A percentile compares a stretch with the other conserved stretches of the same genome.
phyloP scores from a whole-genome alignment of 257 asterid genomes.

The Osmanthus fragrans region DNA sequence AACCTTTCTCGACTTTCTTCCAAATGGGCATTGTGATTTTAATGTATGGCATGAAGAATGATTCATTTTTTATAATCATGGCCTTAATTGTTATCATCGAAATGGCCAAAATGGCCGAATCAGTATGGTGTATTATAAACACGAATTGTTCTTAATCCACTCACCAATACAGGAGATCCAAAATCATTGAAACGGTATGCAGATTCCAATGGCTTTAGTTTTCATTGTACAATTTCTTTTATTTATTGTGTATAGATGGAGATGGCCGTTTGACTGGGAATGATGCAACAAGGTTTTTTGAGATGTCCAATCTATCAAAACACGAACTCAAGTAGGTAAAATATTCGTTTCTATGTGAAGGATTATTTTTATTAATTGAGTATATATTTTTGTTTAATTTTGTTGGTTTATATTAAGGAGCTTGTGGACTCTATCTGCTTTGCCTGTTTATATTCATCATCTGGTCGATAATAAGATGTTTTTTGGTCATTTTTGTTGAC shows the following conservation, averaged over 20 bases:
- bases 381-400: background rate
- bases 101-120: no score
- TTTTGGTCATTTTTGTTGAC: background rate
- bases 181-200: slow-evolving; percentile 84
- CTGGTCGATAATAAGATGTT: background rate
- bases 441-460: background rate
- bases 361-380: background rate
- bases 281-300: slow-evolving; percentile 64
- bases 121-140: slow-evolving; percentile 7
- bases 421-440: background rate
- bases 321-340: slow-evolving; percentile 80
- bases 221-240: slow-evolving; percentile 3
- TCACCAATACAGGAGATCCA: slow-evolving; percentile 78
- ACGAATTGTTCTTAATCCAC: slow-evolving; percentile 25
- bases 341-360: background rate
- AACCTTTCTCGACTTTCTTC: no score
- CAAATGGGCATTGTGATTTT: no score
- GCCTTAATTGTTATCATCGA: no score
- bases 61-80: no score
- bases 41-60: no score
- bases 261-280: slow-evolving; percentile 85
- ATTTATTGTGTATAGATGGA: slow-evolving; percentile 45
- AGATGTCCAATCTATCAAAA: slow-evolving; percentile 65
- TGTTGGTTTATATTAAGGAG: background rate
- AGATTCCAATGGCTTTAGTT: slow-evolving; percentile 51